Evolutionary conservation across 2,329 filamentous ascomycete genomes (phyloP).

Genomic region (Fusarium incarnatum): DNA sequence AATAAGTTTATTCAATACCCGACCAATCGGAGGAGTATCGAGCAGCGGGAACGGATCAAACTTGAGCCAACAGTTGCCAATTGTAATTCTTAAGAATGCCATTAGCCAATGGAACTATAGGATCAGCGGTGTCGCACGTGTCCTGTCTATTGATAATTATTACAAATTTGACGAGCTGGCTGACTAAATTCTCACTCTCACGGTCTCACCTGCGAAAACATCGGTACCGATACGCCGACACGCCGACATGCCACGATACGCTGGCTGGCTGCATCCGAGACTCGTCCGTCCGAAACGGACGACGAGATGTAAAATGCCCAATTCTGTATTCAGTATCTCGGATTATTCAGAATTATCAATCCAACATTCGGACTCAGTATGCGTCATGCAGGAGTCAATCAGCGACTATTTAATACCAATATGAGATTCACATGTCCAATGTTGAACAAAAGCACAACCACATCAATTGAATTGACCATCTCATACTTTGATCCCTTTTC

Average conservation of each 20-base stretch:
- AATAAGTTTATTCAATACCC: too few species aligned
- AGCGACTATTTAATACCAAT: background rate
- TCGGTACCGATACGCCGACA: background rate
- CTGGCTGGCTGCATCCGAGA: background rate
- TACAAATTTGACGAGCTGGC: background rate
- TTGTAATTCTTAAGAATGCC: rapidly evolving
- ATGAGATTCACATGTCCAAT: background rate
- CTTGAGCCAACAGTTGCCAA: background rate
- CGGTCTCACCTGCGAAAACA: background rate
- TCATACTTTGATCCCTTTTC: background rate
- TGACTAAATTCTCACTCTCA: background rate
- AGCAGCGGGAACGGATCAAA: background rate
- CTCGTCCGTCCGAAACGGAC: background rate
- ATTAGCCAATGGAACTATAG: background rate
- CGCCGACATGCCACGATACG: background rate
- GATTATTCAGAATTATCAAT: background rate
- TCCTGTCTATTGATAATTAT: background rate
- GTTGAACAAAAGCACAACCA: background rate
- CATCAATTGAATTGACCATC: background rate
- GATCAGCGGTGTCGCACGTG: background rate
- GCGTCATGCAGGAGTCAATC: background rate
- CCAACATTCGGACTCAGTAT: background rate
- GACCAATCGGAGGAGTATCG: background rate
- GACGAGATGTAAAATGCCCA: background rate
- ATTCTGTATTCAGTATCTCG: background rate